A percentile compares a stretch with the other conserved stretches of the same genome.
Evolutionary conservation across 2,329 filamentous ascomycete species (phyloP).

Genomic region (Rhynchosporium secalis): DNA sequence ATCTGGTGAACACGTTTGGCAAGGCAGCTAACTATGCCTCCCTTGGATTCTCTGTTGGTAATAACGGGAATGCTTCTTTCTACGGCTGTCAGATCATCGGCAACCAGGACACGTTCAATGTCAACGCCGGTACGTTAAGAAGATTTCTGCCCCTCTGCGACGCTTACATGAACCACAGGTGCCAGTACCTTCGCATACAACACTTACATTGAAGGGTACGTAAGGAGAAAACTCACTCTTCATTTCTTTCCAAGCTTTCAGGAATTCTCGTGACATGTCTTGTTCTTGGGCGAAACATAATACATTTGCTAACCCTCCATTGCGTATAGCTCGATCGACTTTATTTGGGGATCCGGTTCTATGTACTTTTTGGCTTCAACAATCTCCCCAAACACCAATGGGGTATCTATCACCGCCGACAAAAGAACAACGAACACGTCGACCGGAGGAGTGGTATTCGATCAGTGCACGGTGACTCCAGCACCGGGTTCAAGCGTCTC

Average conservation of each 20-base stretch:
- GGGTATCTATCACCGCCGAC: constrained; percentile 15
- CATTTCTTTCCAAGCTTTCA: too few species aligned
- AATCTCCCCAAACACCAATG: constrained; percentile 13
- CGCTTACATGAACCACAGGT: neutral
- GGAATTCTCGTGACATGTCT: too few species aligned
- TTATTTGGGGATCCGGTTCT: constrained; percentile 18
- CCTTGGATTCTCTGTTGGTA: constrained; percentile 43
- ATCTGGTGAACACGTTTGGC: constrained; percentile 14
- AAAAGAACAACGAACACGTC: constrained; percentile 14
- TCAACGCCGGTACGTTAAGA: constrained; percentile 10
- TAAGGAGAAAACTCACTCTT: too few species aligned
- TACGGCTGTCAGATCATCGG: constrained; percentile 15
- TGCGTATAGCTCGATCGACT: constrained; percentile 9
- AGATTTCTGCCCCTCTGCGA: neutral
- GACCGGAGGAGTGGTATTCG: constrained; percentile 16
- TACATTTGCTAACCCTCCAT: too few species aligned
- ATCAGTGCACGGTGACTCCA: constrained; percentile 17
- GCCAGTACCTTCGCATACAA: constrained; percentile 17
- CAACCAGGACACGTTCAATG: constrained; percentile 18
- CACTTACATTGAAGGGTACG: constrained; percentile 7
- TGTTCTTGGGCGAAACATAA: too few species aligned
- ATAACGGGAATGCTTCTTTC: constrained; percentile 43
- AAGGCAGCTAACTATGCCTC: constrained; percentile 14
- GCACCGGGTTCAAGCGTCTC: constrained; percentile 10
- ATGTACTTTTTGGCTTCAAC: constrained; percentile 15